Percentiles rank a stretch among this genome's conserved stretches.
Conservation (phyloP, 257 asterid genomes). For the Lycium barbarum region DNA sequence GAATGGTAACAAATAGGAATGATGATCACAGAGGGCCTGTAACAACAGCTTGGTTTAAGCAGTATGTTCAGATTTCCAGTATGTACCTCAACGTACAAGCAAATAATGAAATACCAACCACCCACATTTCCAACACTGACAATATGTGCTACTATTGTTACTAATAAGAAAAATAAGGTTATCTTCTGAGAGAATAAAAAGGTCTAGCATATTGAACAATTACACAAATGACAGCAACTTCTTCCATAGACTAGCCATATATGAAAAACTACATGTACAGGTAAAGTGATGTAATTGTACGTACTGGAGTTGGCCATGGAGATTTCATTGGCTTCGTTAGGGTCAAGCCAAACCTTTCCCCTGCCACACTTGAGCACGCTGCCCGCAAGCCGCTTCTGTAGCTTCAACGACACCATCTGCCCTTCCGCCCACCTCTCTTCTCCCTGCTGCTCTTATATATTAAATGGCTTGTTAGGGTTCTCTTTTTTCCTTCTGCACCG, state of each 20-base stretch:
- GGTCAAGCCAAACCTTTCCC: conserved; percentile 97
- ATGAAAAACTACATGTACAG: too few species aligned
- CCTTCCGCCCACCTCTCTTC: too few species aligned
- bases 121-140: too few species aligned
- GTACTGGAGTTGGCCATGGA: conserved; percentile 94
- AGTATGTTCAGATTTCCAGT: not conserved
- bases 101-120: not conserved
- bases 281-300: conserved; percentile 10
- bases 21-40: not conserved
- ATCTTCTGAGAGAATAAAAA: too few species aligned
- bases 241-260: too few species aligned
- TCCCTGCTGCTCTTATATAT: too few species aligned
- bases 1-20: not conserved
- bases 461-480: too few species aligned
- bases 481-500: too few species aligned
- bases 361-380: conserved; percentile 90
- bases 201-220: too few species aligned
- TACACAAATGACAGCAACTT: too few species aligned
- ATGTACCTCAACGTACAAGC: not conserved
- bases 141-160: too few species aligned
- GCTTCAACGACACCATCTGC: conserved; percentile 79
- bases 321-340: conserved; percentile 79
- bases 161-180: too few species aligned
- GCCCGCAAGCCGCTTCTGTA: conserved; percentile 93
- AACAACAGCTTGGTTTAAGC: not conserved